A percentile compares a stretch with the other conserved stretches of the same genome.
Conservation (phyloP, 257 asterid species). For the Jacaranda mimosifolia region DNA sequence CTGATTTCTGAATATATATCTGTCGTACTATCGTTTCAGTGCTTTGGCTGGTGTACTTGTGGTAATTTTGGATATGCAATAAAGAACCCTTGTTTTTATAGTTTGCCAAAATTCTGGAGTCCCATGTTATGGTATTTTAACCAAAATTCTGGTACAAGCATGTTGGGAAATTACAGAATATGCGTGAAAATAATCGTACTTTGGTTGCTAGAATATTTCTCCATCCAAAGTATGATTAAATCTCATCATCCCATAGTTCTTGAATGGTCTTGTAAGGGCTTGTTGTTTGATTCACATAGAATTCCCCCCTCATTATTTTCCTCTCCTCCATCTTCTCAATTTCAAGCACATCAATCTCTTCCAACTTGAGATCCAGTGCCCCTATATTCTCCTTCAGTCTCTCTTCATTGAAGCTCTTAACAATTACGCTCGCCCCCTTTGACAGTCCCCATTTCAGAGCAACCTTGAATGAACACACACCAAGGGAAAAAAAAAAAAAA, state of each 20-base stretch:
- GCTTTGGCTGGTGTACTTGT: too few species aligned
- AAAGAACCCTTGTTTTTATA: neutral
- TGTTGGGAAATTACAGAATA: neutral
- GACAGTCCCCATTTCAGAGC: constrained; percentile 81
- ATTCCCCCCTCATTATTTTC: constrained; percentile 83
- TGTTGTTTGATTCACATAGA: constrained; percentile 61
- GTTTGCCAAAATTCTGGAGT: neutral
- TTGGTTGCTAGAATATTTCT: constrained; percentile 10
- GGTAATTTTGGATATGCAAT: too few species aligned
- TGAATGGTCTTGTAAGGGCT: constrained; percentile 81
- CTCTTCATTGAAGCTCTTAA: constrained; percentile 73
- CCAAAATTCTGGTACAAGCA: neutral
- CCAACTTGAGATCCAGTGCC: constrained; percentile 58
- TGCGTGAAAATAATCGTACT: neutral
- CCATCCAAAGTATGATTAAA: constrained; percentile 36
- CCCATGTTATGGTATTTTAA: neutral
- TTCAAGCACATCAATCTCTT: constrained; percentile 52
- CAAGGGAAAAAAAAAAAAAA: too few species aligned
- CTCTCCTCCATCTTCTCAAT: constrained; percentile 67
- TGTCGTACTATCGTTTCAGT: too few species aligned
- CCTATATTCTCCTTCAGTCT: constrained; percentile 80
- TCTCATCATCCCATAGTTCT: constrained; percentile 86
- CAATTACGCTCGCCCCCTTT: constrained; percentile 72
- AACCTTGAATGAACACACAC: constrained; percentile 46
- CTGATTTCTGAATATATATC: too few species aligned